Evolutionary conservation across 441 rosid species (phyloP), one percentile per base, ranked within the genome.

Genomic region (Isatis lusitanica): DNA sequence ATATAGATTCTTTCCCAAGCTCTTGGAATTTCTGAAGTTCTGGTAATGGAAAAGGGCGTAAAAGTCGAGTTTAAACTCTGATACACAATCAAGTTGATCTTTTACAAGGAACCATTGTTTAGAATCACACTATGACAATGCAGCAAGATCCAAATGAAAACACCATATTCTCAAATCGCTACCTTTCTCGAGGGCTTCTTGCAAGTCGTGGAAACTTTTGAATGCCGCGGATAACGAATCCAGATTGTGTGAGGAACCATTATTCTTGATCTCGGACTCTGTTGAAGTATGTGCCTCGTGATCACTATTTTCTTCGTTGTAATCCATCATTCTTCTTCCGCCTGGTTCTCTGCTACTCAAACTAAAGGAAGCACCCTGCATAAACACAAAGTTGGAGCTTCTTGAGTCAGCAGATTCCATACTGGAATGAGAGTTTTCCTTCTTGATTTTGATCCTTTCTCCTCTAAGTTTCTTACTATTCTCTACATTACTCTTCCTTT

Each of bases 381-480:
- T 66, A 85, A 91, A 88, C 70, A 88, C 82, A 89, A 88, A 86
- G 77, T 86, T 85, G 82, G 91, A 85, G 91, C 92, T 88, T 89
- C 90, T 85, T 15, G 91, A 92, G 85, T 92, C 96, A 70, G 97
- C 36, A 75, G 97, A 92, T 80, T 84, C 89, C 81, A 87, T 68
- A 78, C 96, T 88, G 84, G 94, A 92, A 85, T 74, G 88, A 88
- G 93, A 90, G 87, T 88, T 88, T 76, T 86, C 88, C 79, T 89
- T 87, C 83, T 90, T 81, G 50, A 90, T 86, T 84, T 87, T 87
- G 89, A 85, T 79, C 91, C 78, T 85, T 79, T 89, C 97, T 78
- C 88, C 97, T 87, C 91, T 90, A 51, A 66, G 78, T 83, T 90
- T 92, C 83, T 87, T 90, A 81, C 86, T 81, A 60, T 79, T 81